These are phyloP conservation scores for Prunus yedoensis DNA, from an alignment of 331 rosid genomes.

Conservation along the genomic window DNA sequence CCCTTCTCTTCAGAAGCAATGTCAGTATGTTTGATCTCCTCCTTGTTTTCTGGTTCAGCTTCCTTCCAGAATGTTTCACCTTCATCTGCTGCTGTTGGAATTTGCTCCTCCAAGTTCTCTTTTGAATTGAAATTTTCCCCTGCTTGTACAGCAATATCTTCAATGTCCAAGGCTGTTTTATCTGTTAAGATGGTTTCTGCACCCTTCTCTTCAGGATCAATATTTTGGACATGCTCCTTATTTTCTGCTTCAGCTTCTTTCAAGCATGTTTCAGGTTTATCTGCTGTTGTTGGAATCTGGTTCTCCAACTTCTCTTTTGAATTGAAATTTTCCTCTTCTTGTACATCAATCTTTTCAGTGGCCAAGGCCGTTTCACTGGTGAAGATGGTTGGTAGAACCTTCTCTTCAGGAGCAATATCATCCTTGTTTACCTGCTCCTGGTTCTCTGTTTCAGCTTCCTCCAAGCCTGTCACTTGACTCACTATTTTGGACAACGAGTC, in stretches of 20 bases:
- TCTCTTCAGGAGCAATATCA: constrained; percentile 5
- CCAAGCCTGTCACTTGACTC: constrained; percentile 10
- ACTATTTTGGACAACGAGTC: neutral
- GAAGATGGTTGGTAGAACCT: constrained; percentile 1
- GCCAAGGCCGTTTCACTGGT: neutral
- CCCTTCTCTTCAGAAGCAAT: neutral
- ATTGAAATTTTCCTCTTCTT: neutral
- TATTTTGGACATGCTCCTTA: neutral
- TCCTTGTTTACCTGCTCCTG: neutral
- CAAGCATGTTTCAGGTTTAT: neutral
- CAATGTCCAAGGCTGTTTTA: neutral
- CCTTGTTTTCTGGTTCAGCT: neutral
- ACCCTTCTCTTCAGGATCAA: neutral
- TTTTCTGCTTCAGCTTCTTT: constrained; percentile 10
- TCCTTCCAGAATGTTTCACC: neutral
- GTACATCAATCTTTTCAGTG: constrained; percentile 10
- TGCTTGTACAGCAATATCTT: neutral
- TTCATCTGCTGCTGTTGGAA: neutral
- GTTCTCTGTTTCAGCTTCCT: constrained; percentile 19
- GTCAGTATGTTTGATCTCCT: neutral
- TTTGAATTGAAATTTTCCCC: constrained; percentile 2
- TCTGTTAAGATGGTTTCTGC: neutral
- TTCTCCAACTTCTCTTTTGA: constrained; percentile 12
- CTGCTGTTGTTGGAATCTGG: neutral
- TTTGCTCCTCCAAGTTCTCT: constrained; percentile 13